These are phyloP conservation scores for Lycium ferocissimum DNA, from an alignment of 257 asterid genomes.

Conservation along the genomic window DNA sequence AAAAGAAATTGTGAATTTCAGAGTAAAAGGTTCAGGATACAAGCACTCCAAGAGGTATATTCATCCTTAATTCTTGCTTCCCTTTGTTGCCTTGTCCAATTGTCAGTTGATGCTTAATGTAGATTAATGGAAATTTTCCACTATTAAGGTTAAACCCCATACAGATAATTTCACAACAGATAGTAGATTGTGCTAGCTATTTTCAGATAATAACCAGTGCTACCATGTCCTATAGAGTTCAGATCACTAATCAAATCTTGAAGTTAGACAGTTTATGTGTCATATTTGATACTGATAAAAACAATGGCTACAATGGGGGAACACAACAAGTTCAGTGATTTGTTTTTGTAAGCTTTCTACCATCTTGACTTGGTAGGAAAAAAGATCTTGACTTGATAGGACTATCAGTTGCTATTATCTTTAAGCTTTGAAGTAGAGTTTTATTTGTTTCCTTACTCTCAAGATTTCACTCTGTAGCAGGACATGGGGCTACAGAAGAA, in stretches of 20 bases:
- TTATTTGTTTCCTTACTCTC: neutral
- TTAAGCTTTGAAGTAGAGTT: neutral
- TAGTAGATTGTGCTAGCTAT: neutral
- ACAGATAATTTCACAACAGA: neutral
- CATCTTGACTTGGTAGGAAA: neutral
- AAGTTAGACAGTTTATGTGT: neutral
- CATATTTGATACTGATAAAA: neutral
- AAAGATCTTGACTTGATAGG: slow-evolving; percentile 28
- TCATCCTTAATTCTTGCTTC: neutral
- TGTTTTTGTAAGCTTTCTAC: too few species aligned
- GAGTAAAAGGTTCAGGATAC: neutral
- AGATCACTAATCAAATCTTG: neutral
- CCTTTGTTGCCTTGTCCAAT: neutral
- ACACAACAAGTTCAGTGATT: too few species aligned
- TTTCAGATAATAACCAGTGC: neutral
- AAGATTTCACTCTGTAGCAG: slow-evolving; percentile 9
- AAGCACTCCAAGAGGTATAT: neutral
- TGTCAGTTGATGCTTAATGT: too few species aligned
- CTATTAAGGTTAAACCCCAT: too few species aligned
- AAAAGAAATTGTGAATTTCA: neutral
- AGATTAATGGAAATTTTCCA: too few species aligned
- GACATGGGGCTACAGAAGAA: slow-evolving; percentile 47
- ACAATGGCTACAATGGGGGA: neutral
- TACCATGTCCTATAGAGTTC: neutral
- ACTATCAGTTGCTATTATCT: neutral